Conservation (phyloP, 148 eudicot genomes). For the Amaranthus hypochondriacus region DNA sequence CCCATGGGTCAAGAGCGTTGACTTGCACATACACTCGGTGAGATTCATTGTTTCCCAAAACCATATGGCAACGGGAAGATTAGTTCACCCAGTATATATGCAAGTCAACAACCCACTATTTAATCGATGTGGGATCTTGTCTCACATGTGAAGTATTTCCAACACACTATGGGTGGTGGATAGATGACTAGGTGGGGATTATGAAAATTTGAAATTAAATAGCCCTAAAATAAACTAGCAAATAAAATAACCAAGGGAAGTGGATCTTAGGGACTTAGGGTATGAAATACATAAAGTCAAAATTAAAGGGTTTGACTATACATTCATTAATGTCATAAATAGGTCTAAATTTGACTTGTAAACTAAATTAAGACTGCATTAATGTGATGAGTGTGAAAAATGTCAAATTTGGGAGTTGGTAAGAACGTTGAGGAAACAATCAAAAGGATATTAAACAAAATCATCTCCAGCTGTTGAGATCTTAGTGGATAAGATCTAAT, state of each 20-base stretch:
- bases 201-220: too few species aligned
- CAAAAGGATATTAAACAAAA: conserved; percentile 7
- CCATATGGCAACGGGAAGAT: too few species aligned
- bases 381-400: background rate
- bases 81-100: too few species aligned
- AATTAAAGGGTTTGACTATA: background rate
- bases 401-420: conserved; percentile 13
- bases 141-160: too few species aligned
- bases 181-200: too few species aligned
- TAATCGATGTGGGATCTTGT: too few species aligned
- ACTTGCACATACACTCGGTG: too few species aligned
- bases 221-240: background rate
- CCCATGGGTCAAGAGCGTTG: too few species aligned
- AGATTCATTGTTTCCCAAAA: too few species aligned
- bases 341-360: conserved; percentile 19
- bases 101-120: too few species aligned
- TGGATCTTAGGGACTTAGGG: background rate
- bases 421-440: conserved; percentile 1
- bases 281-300: conserved; percentile 17
- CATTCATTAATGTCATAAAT: background rate
- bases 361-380: background rate
- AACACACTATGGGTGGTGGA: too few species aligned
- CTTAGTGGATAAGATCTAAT: background rate
- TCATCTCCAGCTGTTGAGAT: conserved; percentile 18
- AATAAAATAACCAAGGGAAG: background rate